A percentile compares a stretch with the other conserved stretches of the same genome.
phyloP scores from a whole-genome alignment of 1,139 yeast species.

The Candida sp. region DNA sequence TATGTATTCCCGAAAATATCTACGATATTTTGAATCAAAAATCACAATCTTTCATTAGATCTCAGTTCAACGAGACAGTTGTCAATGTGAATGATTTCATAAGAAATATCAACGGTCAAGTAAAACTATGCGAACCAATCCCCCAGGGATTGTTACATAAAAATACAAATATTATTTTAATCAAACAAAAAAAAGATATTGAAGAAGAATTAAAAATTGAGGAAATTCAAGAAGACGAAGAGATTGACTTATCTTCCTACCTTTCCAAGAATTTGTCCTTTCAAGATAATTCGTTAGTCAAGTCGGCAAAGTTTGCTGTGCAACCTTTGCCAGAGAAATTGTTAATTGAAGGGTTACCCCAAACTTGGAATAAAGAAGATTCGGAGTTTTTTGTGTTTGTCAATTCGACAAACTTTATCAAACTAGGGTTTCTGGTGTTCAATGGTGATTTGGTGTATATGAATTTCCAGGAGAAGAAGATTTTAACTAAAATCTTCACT shows the following conservation, averaged over 20 bases:
- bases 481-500: conserved; percentile 52
- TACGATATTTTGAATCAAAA: conserved; percentile 33
- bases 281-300: conserved; percentile 7
- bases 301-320: conserved; percentile 16
- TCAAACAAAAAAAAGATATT: conserved; percentile 29
- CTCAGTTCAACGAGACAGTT: conserved; percentile 26
- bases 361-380: conserved; percentile 36
- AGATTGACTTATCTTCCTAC: conserved; percentile 35
- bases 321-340: conserved; percentile 30
- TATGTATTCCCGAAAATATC: conserved; percentile 44
- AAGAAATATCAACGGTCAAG: conserved; percentile 44
- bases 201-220: conserved; percentile 4
- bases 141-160: conserved; percentile 56
- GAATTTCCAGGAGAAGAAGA: conserved; percentile 14
- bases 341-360: conserved; percentile 20
- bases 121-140: conserved; percentile 68
- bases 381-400: conserved; percentile 50
- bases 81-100: conserved; percentile 32
- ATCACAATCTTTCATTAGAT: conserved; percentile 21
- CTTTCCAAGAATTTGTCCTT: conserved; percentile 29
- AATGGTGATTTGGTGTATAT: conserved; percentile 64
- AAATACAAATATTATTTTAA: conserved; percentile 50
- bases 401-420: conserved; percentile 48
- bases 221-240: conserved; percentile 9
- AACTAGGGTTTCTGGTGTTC: conserved; percentile 53